phyloP scores from a whole-genome alignment of 352 stramenopile genomes.

The Saprolegnia parasitica region DNA sequence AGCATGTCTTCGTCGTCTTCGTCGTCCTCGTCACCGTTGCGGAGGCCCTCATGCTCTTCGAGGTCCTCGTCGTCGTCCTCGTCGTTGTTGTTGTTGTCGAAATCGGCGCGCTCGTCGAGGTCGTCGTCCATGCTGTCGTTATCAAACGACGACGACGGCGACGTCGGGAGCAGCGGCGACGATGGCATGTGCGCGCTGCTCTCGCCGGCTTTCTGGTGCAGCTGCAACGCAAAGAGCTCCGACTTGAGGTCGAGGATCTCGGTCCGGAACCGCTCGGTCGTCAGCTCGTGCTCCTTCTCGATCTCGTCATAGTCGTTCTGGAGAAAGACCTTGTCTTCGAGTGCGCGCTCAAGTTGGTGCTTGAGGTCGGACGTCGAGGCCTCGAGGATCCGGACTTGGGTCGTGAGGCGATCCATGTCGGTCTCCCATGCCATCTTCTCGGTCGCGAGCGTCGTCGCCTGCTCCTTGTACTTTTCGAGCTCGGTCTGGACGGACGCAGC shows the following conservation, averaged over 20 bases:
- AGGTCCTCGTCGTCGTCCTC: constrained; percentile 37
- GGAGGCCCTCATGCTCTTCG: constrained; percentile 31
- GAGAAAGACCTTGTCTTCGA: constrained; percentile 83
- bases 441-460: background rate
- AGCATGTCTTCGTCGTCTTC: constrained; percentile 31
- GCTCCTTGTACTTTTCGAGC: constrained; percentile 23
- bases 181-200: constrained; percentile 24
- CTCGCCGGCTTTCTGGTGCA: constrained; percentile 60
- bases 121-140: constrained; percentile 4
- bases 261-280: constrained; percentile 64
- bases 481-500: constrained; percentile 18
- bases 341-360: constrained; percentile 81
- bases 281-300: constrained; percentile 71
- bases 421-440: constrained; percentile 23
- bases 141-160: constrained; percentile 6
- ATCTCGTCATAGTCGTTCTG: constrained; percentile 80
- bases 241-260: constrained; percentile 85
- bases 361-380: constrained; percentile 69
- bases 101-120: constrained; percentile 2
- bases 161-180: constrained; percentile 31
- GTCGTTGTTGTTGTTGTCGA: constrained; percentile 21
- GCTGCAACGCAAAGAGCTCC: constrained; percentile 50
- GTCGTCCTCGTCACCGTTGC: constrained; percentile 32
- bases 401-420: constrained; percentile 73
- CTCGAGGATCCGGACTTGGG: constrained; percentile 75